Evolutionary conservation across 2,329 filamentous ascomycete genomes (phyloP).

Genomic region (Alternaria incomplexa): DNA sequence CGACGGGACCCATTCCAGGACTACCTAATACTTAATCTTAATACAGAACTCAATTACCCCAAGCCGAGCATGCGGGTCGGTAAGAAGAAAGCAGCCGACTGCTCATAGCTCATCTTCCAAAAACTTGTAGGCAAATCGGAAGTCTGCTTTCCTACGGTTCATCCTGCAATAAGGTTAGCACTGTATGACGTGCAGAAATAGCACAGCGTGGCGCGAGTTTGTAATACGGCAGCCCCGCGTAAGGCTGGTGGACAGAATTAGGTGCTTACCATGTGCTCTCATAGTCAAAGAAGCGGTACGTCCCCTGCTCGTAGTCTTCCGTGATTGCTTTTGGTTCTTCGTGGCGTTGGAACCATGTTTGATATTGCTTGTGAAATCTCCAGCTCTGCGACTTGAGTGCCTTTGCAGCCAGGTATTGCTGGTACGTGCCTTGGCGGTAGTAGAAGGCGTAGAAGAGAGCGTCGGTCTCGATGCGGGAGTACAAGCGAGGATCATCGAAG

Average conservation of each 20-base stretch:
- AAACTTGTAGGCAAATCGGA: constrained; percentile 98
- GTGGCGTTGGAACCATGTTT: constrained; percentile 97
- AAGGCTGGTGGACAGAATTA: constrained; percentile 7
- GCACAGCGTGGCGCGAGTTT: constrained; percentile 4
- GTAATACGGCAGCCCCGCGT: constrained; percentile 4
- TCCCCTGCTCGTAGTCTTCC: constrained; percentile 98
- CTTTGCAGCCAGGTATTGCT: constrained; percentile 94
- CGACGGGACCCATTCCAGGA: constrained; percentile 31
- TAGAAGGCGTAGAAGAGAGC: constrained; percentile 99
- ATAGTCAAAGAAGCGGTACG: constrained; percentile 99
- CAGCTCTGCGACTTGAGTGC: constrained; percentile 98
- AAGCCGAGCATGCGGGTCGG: constrained; percentile 9
- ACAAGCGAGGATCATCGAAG: constrained; percentile 88
- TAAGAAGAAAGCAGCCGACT: background rate
- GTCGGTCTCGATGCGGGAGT: constrained; percentile 89
- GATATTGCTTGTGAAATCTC: constrained; percentile 99
- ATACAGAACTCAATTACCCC: constrained; percentile 34
- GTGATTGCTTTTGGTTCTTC: constrained; percentile 99
- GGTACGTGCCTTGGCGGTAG: constrained; percentile 94
- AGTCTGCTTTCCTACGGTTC: constrained; percentile 97
- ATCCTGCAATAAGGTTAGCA: constrained; percentile 69
- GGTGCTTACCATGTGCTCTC: constrained; percentile 87
- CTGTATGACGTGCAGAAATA: constrained; percentile 15
- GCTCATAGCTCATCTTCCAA: constrained; percentile 84
- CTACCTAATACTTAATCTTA: constrained; percentile 45